These are phyloP conservation scores for Trypanosoma lewisi DNA, from an alignment of 208 protist genomes.

Conservation along the genomic window DNA sequence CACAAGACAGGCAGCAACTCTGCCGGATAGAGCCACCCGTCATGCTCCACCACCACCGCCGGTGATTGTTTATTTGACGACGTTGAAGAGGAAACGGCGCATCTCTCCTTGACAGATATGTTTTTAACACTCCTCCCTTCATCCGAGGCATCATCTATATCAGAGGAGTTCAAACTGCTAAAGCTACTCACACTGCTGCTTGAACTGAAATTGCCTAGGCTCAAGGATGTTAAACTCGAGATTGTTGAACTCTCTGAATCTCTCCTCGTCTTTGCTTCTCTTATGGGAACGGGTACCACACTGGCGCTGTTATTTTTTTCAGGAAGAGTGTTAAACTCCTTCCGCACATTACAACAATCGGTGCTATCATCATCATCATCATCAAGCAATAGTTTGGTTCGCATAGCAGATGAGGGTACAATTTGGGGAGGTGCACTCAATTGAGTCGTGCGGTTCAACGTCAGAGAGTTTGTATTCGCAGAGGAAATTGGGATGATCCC, in stretches of 20 bases:
- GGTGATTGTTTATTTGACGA: neutral
- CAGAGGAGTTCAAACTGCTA: neutral
- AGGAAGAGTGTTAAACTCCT: neutral
- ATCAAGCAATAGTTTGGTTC: constrained; percentile 11
- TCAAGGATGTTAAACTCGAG: constrained; percentile 15
- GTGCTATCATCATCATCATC: constrained; percentile 3
- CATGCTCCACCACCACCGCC: constrained; percentile 42
- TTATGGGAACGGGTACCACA: constrained; percentile 12
- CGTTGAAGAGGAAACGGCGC: neutral
- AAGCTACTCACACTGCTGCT: neutral
- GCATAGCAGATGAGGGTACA: neutral
- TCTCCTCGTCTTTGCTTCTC: neutral
- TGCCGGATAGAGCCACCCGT: constrained; percentile 61
- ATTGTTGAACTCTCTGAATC: neutral
- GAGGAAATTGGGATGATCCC: neutral
- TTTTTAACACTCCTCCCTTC: neutral
- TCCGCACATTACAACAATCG: too few species aligned
- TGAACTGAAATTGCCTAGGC: neutral
- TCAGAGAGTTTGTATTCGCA: neutral
- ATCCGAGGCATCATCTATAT: neutral
- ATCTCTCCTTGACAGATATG: neutral
- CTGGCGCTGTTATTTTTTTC: neutral
- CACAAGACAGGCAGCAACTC: constrained; percentile 29
- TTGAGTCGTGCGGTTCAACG: neutral
- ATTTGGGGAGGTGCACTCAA: neutral